Conservation (phyloP, 2,329 filamentous ascomycete species). For the Dendryphion nanum region DNA sequence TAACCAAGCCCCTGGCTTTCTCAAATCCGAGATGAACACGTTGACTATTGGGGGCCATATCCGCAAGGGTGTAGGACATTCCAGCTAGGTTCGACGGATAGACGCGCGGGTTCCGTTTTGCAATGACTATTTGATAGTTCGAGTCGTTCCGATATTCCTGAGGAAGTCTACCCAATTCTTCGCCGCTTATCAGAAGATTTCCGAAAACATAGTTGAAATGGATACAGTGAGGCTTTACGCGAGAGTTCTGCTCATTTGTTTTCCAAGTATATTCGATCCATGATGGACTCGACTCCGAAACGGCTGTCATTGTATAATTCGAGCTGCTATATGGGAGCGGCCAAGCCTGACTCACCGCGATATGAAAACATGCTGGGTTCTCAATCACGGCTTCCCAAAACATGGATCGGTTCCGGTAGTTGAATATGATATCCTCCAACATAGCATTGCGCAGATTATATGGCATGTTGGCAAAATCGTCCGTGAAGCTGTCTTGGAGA, state of each 20-base stretch:
- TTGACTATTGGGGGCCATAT: slow-evolving; percentile 36
- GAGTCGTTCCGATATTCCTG: slow-evolving; percentile 46
- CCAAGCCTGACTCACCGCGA: too few relatives aligned
- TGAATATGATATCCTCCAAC: background rate
- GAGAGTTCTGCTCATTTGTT: too few relatives aligned
- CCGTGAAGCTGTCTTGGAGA: slow-evolving; percentile 49
- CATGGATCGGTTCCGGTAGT: too few relatives aligned
- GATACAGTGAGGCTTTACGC: too few relatives aligned
- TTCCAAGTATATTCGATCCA: too few relatives aligned
- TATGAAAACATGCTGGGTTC: too few relatives aligned
- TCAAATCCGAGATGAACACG: slow-evolving; percentile 59
- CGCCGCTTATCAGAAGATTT: slow-evolving; percentile 50
- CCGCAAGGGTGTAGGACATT: slow-evolving; percentile 50
- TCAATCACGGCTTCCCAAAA: too few relatives aligned
- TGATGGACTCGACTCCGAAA: too few relatives aligned
- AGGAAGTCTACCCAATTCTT: slow-evolving; percentile 55
- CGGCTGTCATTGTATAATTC: too few relatives aligned
- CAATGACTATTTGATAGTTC: slow-evolving; percentile 54
- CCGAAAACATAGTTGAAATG: slow-evolving; percentile 50
- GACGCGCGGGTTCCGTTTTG: slow-evolving; percentile 50
- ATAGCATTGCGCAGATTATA: slow-evolving; percentile 26
- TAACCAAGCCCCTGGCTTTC: too few relatives aligned
- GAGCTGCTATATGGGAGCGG: too few relatives aligned
- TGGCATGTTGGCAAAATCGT: slow-evolving; percentile 37
- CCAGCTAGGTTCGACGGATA: slow-evolving; percentile 53